Percentiles rank a stretch among this genome's conserved stretches.
Evolutionary conservation across 73 alveolate genomes (phyloP).

Genomic region (Tetrahymena thermophila): DNA sequence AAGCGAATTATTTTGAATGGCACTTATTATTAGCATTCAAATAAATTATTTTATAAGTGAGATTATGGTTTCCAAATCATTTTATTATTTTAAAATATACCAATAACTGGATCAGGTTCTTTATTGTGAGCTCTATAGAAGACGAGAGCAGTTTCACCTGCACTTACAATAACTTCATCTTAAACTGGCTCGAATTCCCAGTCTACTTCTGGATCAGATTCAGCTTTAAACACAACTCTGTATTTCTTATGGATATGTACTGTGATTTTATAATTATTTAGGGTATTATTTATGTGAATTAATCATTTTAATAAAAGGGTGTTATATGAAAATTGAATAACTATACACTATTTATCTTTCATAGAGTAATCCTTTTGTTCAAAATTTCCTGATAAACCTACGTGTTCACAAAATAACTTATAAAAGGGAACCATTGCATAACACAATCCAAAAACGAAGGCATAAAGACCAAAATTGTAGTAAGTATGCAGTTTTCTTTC

Average conservation of each 20-base stretch:
- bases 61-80: too few relatives aligned
- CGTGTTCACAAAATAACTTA: constrained; percentile 39
- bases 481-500: constrained; percentile 21
- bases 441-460: constrained; percentile 33
- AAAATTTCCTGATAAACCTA: constrained; percentile 27
- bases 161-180: constrained; percentile 52
- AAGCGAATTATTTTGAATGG: background rate
- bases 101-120: constrained; percentile 71
- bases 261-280: background rate
- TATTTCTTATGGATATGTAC: constrained; percentile 57
- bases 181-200: constrained; percentile 71
- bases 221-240: constrained; percentile 55
- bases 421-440: constrained; percentile 44
- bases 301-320: background rate
- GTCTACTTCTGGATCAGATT: constrained; percentile 62
- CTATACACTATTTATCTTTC: constrained; percentile 34
- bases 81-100: background rate
- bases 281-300: background rate
- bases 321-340: background rate
- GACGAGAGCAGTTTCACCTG: constrained; percentile 78
- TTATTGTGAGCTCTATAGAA: constrained; percentile 66
- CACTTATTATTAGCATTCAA: background rate
- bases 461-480: constrained; percentile 31
- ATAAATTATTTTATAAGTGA: too few relatives aligned
- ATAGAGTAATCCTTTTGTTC: constrained; percentile 41